Evolutionary conservation across 2,329 filamentous ascomycete genomes (phyloP).

Genomic region (Ophiostoma populinum): DNA sequence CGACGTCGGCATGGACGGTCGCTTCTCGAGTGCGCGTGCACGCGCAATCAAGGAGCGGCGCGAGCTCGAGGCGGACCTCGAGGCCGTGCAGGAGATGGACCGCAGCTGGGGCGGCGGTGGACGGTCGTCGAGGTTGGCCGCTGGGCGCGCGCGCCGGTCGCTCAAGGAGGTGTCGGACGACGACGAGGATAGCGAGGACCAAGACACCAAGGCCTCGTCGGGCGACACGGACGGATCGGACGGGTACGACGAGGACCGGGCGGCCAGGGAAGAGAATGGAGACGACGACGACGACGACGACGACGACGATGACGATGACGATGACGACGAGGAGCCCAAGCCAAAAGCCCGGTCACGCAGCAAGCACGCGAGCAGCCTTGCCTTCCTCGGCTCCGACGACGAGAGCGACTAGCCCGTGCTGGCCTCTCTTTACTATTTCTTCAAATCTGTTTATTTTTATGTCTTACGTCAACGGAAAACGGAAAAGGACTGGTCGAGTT

Average conservation of each 20-base stretch:
- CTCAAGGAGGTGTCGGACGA: slow-evolving; percentile 22
- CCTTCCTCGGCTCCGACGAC: slow-evolving; percentile 41
- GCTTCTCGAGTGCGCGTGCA: slow-evolving; percentile 73
- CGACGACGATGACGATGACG: slow-evolving; percentile 9
- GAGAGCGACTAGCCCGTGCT: slow-evolving; percentile 37
- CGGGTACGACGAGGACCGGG: slow-evolving; percentile 7
- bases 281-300: slow-evolving; percentile 17
- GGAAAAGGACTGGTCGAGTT: too few relatives aligned
- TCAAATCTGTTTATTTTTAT: neutral
- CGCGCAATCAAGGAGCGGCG: slow-evolving; percentile 72
- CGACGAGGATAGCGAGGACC: slow-evolving; percentile 16
- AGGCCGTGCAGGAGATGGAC: slow-evolving; percentile 69
- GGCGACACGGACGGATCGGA: too few relatives aligned
- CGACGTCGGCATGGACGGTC: slow-evolving; percentile 73
- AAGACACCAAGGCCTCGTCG: too few relatives aligned
- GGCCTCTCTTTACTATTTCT: neutral
- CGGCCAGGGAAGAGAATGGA: neutral
- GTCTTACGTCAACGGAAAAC: too few relatives aligned
- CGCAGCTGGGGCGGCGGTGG: slow-evolving; percentile 53
- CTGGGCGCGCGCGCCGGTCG: slow-evolving; percentile 11
- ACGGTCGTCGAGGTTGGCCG: slow-evolving; percentile 21
- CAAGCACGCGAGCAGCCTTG: slow-evolving; percentile 33
- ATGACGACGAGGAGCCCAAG: slow-evolving; percentile 17
- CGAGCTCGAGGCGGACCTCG: slow-evolving; percentile 70
- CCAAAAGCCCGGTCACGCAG: slow-evolving; percentile 27